phyloP scores from a whole-genome alignment of 2,329 filamentous ascomycete species.

The Sordariomycetes sp. region DNA sequence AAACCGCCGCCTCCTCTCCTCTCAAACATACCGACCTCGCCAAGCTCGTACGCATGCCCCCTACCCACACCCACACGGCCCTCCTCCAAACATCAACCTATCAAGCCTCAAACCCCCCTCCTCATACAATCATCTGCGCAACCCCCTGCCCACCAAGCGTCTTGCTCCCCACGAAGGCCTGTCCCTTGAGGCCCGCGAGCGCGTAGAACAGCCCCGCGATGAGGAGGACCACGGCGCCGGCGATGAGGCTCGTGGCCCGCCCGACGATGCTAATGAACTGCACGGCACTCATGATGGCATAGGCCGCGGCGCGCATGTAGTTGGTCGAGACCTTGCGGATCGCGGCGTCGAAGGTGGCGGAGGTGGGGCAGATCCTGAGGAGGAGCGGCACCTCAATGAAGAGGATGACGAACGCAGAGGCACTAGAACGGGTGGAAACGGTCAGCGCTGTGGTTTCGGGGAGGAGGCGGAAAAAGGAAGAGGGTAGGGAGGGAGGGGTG shows the following conservation, averaged over 20 bases:
- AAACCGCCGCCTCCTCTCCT: not conserved
- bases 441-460: not conserved
- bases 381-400: conserved; percentile 90
- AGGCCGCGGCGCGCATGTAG: conserved; percentile 89
- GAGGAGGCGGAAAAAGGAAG: not conserved
- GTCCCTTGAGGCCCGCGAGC: conserved; percentile 68
- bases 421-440: conserved; percentile 28
- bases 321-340: conserved; percentile 92
- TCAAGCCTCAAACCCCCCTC: not conserved
- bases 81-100: not conserved
- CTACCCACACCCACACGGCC: not conserved
- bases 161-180: conserved; percentile 87
- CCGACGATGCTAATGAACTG: conserved; percentile 74
- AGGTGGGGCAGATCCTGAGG: conserved; percentile 95
- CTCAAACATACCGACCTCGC: not conserved
- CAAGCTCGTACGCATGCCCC: not conserved
- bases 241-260: conserved; percentile 64
- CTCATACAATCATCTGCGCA: conserved; percentile 92
- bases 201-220: conserved; percentile 73
- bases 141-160: conserved; percentile 88
- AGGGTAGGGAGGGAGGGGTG: not conserved
- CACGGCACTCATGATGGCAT: conserved; percentile 66
- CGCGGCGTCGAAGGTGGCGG: conserved; percentile 73
- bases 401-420: conserved; percentile 62
- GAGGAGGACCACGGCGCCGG: conserved; percentile 70